phyloP scores from a whole-genome alignment of 371 early-diverging fungal species.

The Catenaria anguillulae region DNA sequence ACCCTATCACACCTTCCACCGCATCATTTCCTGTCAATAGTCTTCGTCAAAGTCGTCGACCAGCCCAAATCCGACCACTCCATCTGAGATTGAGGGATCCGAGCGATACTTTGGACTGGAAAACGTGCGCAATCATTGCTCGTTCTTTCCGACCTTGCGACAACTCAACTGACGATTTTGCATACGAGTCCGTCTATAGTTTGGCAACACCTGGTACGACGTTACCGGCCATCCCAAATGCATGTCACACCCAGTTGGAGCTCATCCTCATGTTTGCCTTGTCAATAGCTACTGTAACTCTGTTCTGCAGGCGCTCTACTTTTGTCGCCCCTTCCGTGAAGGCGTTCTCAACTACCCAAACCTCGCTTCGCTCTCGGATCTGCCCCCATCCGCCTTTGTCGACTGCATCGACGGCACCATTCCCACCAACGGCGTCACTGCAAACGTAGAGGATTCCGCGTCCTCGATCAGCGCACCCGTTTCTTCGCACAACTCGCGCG shows the following conservation, averaged over 20 bases:
- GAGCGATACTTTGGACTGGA: slow-evolving; percentile 76
- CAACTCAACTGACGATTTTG: background rate
- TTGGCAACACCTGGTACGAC: slow-evolving; percentile 77
- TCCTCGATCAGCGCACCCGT: slow-evolving; percentile 79
- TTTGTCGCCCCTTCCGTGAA: slow-evolving; percentile 86
- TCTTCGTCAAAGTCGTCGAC: no score
- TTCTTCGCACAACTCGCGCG: slow-evolving; percentile 60
- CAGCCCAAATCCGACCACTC: background rate
- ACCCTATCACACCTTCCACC: no score
- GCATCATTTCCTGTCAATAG: no score
- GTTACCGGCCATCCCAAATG: background rate
- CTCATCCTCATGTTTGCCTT: no score
- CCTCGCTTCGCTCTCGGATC: slow-evolving; percentile 15
- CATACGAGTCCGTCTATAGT: slow-evolving; percentile 27
- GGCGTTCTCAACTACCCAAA: slow-evolving; percentile 50
- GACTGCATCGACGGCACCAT: background rate
- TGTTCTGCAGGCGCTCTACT: slow-evolving; percentile 88
- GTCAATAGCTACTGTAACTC: slow-evolving; percentile 90
- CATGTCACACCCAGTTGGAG: background rate
- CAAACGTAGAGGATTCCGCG: slow-evolving; percentile 63
- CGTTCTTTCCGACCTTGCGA: slow-evolving; percentile 1
- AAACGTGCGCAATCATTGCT: slow-evolving; percentile 75
- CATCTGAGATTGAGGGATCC: background rate
- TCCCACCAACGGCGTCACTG: slow-evolving; percentile 24
- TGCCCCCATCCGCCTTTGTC: background rate